These are phyloP conservation scores for Auricularia heimuer DNA, from an alignment of 768 basidiomycete species.

Conservation along the genomic window DNA sequence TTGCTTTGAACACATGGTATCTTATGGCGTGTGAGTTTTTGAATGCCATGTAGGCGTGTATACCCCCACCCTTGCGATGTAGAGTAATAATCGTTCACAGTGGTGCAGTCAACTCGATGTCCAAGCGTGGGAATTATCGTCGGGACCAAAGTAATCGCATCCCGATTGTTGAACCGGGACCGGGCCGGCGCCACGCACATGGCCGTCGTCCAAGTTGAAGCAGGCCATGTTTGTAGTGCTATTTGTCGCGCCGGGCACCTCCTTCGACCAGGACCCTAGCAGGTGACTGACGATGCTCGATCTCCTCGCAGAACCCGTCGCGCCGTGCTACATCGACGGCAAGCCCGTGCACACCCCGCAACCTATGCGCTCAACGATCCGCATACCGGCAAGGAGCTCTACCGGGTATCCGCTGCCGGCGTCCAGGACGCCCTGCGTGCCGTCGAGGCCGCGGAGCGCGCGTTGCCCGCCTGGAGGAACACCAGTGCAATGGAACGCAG, in stretches of 20 bases:
- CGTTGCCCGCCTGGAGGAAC: conserved; percentile 4
- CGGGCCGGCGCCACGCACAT: no score
- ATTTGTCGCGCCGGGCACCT: not conserved
- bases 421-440: conserved; percentile 4
- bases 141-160: no score
- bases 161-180: no score
- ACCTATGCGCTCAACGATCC: not conserved
- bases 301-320: not conserved
- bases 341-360: not conserved
- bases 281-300: not conserved
- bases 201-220: no score
- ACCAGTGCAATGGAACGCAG: conserved; percentile 8
- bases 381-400: not conserved
- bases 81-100: no score
- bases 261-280: not conserved
- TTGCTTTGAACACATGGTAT: no score
- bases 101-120: no score
- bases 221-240: not conserved
- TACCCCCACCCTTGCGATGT: no score
- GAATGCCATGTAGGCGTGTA: no score
- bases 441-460: conserved; percentile 3
- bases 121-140: no score
- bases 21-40: no score
- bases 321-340: not conserved
- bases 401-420: not conserved